Percentiles rank a stretch among this genome's conserved stretches.
These are phyloP conservation scores for Macrolepiota fuliginosa DNA, from an alignment of 768 basidiomycete species.

Conservation along the genomic window DNA sequence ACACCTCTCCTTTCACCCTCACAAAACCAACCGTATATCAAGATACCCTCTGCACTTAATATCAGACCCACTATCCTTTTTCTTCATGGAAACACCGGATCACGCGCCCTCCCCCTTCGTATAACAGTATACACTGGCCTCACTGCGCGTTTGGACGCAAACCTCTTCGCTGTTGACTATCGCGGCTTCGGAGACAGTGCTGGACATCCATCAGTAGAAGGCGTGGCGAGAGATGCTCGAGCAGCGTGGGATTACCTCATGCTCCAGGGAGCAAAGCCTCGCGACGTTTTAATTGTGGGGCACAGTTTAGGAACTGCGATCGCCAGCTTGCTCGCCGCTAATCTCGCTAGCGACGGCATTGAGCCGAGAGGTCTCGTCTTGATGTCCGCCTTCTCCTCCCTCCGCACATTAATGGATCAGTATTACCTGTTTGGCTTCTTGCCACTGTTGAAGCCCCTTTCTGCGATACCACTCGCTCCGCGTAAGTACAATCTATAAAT, in stretches of 20 bases:
- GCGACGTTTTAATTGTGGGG: slow-evolving; percentile 61
- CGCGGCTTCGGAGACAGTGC: slow-evolving; percentile 74
- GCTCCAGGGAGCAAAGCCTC: slow-evolving; percentile 41
- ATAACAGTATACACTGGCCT: slow-evolving; percentile 48
- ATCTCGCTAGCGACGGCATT: slow-evolving; percentile 43
- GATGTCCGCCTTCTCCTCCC: slow-evolving; percentile 49
- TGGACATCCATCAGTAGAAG: slow-evolving; percentile 57
- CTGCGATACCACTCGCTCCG: slow-evolving; percentile 55
- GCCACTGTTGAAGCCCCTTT: slow-evolving; percentile 71
- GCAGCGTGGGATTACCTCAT: slow-evolving; percentile 66
- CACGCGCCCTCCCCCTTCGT: slow-evolving; percentile 52
- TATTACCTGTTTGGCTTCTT: slow-evolving; percentile 62
- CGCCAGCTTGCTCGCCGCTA: slow-evolving; percentile 39
- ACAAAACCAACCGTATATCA: slow-evolving; percentile 29
- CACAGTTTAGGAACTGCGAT: slow-evolving; percentile 81
- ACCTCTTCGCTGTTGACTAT: slow-evolving; percentile 72
- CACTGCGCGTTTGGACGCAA: slow-evolving; percentile 50
- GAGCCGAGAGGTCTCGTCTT: slow-evolving; percentile 33
- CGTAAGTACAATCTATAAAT: slow-evolving; percentile 43
- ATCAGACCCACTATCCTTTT: slow-evolving; percentile 60
- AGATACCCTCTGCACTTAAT: slow-evolving; percentile 28
- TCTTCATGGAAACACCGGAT: slow-evolving; percentile 73
- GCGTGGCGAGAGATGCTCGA: slow-evolving; percentile 56
- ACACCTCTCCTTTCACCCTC: slow-evolving; percentile 22
- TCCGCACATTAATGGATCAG: slow-evolving; percentile 60